These are phyloP conservation scores for Microdochium bolleyi DNA, from an alignment of 2,329 filamentous ascomycete genomes.

Conservation along the genomic window DNA sequence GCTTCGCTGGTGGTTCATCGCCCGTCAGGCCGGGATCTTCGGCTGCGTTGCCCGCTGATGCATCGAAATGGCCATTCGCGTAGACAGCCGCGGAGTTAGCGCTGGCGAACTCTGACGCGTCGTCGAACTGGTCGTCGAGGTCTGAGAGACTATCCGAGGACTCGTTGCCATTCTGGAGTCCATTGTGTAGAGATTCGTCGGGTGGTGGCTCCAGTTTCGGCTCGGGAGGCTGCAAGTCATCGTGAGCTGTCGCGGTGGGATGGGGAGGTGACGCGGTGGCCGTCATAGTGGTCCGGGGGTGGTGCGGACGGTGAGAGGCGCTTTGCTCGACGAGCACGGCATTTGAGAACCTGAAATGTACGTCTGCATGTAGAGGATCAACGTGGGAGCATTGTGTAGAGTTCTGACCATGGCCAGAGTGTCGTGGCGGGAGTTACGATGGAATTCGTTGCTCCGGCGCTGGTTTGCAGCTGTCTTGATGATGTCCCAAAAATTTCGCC, in stretches of 20 bases:
- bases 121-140: conserved; percentile 11
- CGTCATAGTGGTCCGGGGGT: conserved; percentile 45
- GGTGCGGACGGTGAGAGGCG: conserved; percentile 28
- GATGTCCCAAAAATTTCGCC: conserved; percentile 16
- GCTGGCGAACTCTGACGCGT: neutral
- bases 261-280: conserved; percentile 49
- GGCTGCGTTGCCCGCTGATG: neutral
- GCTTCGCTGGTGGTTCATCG: conserved; percentile 43
- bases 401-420: conserved; percentile 48
- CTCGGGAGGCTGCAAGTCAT: conserved; percentile 9
- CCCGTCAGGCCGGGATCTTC: neutral
- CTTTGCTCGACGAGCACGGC: conserved; percentile 47
- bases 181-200: conserved; percentile 12
- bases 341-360: conserved; percentile 49
- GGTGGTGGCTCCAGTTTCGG: conserved; percentile 8
- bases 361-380: conserved; percentile 43
- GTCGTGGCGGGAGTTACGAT: conserved; percentile 36
- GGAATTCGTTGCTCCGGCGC: conserved; percentile 32
- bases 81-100: conserved; percentile 2
- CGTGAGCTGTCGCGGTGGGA: conserved; percentile 23
- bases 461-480: conserved; percentile 43
- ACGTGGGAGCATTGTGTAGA: conserved; percentile 29
- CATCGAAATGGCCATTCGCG: conserved; percentile 7
- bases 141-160: conserved; percentile 6
- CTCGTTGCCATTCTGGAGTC: conserved; percentile 3